These are phyloP conservation scores for Westerdykella sp. DNA, from an alignment of 2,329 filamentous ascomycete genomes.

Conservation along the genomic window DNA sequence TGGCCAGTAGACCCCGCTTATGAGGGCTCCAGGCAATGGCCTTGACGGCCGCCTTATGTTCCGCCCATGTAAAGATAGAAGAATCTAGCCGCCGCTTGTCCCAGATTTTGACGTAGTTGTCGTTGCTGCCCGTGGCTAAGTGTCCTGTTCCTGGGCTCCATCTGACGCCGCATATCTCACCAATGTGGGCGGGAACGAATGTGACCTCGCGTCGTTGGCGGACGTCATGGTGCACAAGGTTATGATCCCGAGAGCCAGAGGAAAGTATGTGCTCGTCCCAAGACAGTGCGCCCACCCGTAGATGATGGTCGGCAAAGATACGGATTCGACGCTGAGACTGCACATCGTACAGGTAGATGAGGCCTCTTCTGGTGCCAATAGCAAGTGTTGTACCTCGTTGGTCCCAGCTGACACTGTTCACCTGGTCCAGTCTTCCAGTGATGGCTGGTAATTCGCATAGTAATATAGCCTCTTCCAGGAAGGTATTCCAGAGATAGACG, in stretches of 20 bases:
- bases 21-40: conserved; percentile 98
- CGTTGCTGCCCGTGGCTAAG: conserved; percentile 90
- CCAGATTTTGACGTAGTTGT: conserved; percentile 99
- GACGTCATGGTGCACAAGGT: conserved; percentile 94
- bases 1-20: conserved; percentile 87
- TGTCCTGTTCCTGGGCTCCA: conserved; percentile 98
- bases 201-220: conserved; percentile 70
- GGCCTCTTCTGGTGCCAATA: conserved; percentile 87
- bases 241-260: conserved; percentile 85
- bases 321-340: conserved; percentile 76
- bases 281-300: conserved; percentile 83
- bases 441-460: conserved; percentile 79
- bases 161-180: conserved; percentile 92
- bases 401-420: conserved; percentile 98
- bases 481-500: conserved; percentile 98
- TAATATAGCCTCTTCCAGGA: conserved; percentile 84
- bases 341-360: conserved; percentile 97
- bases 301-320: conserved; percentile 95
- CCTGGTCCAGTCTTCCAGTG: conserved; percentile 54
- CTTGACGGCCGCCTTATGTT: conserved; percentile 94
- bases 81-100: conserved; percentile 78
- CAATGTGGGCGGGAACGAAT: conserved; percentile 66
- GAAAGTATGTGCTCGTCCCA: conserved; percentile 99
- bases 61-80: conserved; percentile 87
- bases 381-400: conserved; percentile 93